These are phyloP conservation scores for Bidens hawaiensis DNA, from an alignment of 140 eudicot genomes.

Conservation along the genomic window DNA sequence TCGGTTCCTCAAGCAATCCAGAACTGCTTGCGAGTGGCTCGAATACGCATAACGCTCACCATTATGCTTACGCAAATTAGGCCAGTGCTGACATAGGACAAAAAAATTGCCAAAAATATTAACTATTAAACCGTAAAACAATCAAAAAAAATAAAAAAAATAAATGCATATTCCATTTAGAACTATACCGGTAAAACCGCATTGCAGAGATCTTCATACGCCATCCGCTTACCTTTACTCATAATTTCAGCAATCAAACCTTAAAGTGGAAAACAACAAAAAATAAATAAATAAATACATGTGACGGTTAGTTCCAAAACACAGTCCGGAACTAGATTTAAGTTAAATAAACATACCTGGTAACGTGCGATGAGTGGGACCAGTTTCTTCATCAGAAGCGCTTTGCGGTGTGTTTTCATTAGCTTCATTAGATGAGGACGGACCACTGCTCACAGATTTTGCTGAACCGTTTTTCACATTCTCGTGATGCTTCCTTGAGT, in stretches of 20 bases:
- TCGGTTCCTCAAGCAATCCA: constrained; percentile 95
- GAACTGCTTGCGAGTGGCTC: constrained; percentile 95
- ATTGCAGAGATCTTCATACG: constrained; percentile 78
- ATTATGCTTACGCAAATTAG: constrained; percentile 85
- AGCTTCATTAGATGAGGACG: constrained; percentile 57
- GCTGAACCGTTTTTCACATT: constrained; percentile 34
- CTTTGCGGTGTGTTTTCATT: constrained; percentile 32
- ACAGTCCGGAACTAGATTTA: background rate
- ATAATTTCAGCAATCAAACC: constrained; percentile 92
- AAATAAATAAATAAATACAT: no score
- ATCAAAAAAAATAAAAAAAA: background rate
- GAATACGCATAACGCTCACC: constrained; percentile 97
- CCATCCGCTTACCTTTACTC: constrained; percentile 84
- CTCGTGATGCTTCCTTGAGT: constrained; percentile 49
- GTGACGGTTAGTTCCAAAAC: background rate
- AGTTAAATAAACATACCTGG: constrained; percentile 53
- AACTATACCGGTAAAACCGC: constrained; percentile 71
- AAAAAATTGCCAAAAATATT: background rate
- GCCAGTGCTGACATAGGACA: constrained; percentile 71
- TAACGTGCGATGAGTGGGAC: constrained; percentile 55
- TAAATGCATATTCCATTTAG: background rate
- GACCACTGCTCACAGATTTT: constrained; percentile 48
- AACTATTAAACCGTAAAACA: background rate
- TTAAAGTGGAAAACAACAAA: constrained; percentile 14
- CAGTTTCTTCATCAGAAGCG: constrained; percentile 64